These are phyloP conservation scores for Exophiala phaeomuriformis DNA, from an alignment of 2,329 filamentous ascomycete genomes.

Conservation along the genomic window DNA sequence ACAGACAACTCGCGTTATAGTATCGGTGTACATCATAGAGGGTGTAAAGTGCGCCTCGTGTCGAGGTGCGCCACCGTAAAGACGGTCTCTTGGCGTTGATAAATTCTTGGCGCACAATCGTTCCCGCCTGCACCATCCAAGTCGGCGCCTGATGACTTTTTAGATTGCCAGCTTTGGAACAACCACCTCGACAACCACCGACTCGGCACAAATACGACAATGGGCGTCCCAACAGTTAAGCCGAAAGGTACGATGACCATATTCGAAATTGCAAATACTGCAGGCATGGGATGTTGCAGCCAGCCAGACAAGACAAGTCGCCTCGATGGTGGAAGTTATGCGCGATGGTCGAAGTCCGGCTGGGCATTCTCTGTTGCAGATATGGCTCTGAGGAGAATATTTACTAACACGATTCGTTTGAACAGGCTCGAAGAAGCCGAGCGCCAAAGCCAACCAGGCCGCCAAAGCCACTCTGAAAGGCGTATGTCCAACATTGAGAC, in stretches of 20 bases:
- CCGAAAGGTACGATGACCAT: conserved; percentile 24
- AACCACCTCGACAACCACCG: conserved; percentile 13
- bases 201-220: conserved; percentile 19
- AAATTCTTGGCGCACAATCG: conserved; percentile 8
- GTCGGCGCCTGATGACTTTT: conserved; percentile 6
- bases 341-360: background rate
- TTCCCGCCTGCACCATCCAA: background rate
- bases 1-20: too few relatives aligned
- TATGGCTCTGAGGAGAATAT: background rate
- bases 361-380: background rate
- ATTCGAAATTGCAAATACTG: background rate
- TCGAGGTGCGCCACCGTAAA: background rate
- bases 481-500: conserved; percentile 53
- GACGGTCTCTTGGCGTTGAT: background rate
- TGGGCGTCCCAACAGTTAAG: conserved; percentile 28
- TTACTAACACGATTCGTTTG: conserved; percentile 5
- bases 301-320: background rate
- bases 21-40: too few relatives aligned
- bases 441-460: conserved; percentile 75
- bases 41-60: background rate
- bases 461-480: conserved; percentile 95
- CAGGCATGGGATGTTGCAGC: background rate
- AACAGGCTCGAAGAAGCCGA: conserved; percentile 49
- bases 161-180: conserved; percentile 15
- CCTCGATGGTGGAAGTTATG: background rate